Conservation (phyloP, 2,329 filamentous ascomycete genomes). For the Pestalotiopsis sp. region DNA sequence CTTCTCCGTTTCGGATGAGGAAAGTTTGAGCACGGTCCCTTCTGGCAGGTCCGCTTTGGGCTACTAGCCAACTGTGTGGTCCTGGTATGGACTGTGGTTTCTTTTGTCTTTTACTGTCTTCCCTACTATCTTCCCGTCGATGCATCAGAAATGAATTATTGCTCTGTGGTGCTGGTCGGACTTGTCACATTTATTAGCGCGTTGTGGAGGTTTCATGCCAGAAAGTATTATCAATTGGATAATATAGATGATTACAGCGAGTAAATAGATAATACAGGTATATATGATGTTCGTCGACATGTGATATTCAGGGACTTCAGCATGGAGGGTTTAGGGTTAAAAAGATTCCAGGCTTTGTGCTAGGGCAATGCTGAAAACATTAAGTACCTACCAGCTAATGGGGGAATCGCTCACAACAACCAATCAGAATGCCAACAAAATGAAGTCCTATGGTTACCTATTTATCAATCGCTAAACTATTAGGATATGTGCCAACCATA, state of each 20-base stretch:
- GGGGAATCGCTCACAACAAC: too few species aligned
- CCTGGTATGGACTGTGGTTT: background rate
- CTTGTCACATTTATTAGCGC: background rate
- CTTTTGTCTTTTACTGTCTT: background rate
- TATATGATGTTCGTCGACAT: too few species aligned
- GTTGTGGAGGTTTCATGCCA: background rate
- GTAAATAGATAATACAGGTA: background rate
- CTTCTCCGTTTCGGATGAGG: background rate
- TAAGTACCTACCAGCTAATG: too few species aligned
- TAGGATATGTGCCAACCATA: too few species aligned
- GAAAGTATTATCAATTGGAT: background rate
- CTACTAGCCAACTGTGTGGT: background rate
- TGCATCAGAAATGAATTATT: conserved; percentile 15
- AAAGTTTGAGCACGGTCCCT: background rate
- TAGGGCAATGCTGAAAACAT: too few species aligned
- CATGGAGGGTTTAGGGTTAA: too few species aligned
- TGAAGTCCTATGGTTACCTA: too few species aligned
- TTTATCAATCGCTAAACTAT: too few species aligned
- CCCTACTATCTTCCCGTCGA: background rate
- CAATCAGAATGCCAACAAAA: too few species aligned
- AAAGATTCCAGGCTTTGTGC: too few species aligned
- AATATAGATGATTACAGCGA: background rate
- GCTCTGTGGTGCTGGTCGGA: background rate
- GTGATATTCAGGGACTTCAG: too few species aligned
- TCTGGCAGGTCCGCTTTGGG: background rate